These are phyloP conservation scores for Apostasia shenzhenica DNA, from an alignment of 106 monocot species.

Conservation along the genomic window DNA sequence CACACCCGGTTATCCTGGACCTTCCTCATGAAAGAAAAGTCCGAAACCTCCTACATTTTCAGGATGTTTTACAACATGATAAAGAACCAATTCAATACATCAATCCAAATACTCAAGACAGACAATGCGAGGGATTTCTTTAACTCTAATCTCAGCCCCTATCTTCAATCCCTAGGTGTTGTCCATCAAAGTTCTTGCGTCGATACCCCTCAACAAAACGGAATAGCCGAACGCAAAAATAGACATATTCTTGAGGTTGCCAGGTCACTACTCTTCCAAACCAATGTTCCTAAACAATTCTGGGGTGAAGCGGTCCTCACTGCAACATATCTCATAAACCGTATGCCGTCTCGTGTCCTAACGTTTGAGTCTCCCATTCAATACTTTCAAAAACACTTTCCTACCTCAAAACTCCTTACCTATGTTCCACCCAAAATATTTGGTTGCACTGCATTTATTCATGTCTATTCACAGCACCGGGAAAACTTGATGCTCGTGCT, in stretches of 20 bases:
- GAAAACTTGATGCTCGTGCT: conserved; percentile 1
- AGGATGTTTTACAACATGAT: conserved; percentile 1
- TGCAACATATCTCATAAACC: background rate
- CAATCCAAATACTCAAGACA: background rate
- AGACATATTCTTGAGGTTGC: conserved; percentile 3
- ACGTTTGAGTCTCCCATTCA: background rate
- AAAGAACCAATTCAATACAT: conserved; percentile 1
- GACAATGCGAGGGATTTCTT: conserved; percentile 11
- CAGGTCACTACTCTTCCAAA: background rate
- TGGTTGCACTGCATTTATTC: background rate
- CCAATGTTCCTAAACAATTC: conserved; percentile 2
- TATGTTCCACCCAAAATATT: background rate
- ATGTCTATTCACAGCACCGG: background rate
- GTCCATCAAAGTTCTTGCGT: conserved; percentile 8
- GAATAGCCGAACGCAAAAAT: conserved; percentile 14
- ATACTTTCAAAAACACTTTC: background rate
- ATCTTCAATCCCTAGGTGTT: conserved; percentile 1
- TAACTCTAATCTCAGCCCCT: background rate
- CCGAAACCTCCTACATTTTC: background rate
- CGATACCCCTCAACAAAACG: conserved; percentile 11
- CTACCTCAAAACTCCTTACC: background rate
- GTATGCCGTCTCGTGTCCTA: background rate
- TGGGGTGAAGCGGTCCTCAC: background rate
- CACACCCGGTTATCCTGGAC: conserved; percentile 1
- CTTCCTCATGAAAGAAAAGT: conserved; percentile 1